phyloP scores from a whole-genome alignment of 345 rosid genomes.

The Murraya paniculata region DNA sequence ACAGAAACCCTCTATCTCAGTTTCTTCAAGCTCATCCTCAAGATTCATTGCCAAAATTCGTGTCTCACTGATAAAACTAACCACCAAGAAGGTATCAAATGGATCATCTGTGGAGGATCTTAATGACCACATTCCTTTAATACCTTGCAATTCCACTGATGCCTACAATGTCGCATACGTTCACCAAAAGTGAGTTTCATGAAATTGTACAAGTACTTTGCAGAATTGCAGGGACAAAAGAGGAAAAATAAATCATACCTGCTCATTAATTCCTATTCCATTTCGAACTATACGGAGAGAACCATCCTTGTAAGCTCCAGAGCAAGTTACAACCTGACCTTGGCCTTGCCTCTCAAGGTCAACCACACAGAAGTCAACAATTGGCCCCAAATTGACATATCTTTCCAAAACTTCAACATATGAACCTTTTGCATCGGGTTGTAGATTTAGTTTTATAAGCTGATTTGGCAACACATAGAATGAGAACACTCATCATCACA shows the following conservation, averaged over 20 bases:
- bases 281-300: slow-evolving; percentile 92
- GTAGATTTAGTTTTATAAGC: slow-evolving; percentile 82
- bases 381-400: slow-evolving; percentile 93
- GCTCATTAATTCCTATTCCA: slow-evolving; percentile 98
- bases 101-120: slow-evolving; percentile 87
- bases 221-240: slow-evolving; percentile 2
- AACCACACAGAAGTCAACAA: slow-evolving; percentile 87
- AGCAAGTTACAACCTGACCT: slow-evolving; percentile 97
- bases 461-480: slow-evolving; percentile 30
- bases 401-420: slow-evolving; percentile 84
- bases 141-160: slow-evolving; percentile 95
- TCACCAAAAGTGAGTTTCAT: slow-evolving; percentile 9
- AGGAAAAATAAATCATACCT: slow-evolving; percentile 42
- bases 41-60: slow-evolving; percentile 90
- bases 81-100: slow-evolving; percentile 88
- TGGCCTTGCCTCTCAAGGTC: slow-evolving; percentile 99
- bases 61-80: slow-evolving; percentile 92
- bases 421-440: slow-evolving; percentile 87
- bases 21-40: slow-evolving; percentile 94
- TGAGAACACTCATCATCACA: neutral
- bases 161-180: slow-evolving; percentile 48
- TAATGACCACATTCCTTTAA: slow-evolving; percentile 98
- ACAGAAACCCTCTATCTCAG: slow-evolving; percentile 91
- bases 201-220: slow-evolving; percentile 1
- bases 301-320: slow-evolving; percentile 97